Evolutionary conservation across 2,329 filamentous ascomycete species (phyloP).

Genomic region (Paracorniculantispora psalliotae): DNA sequence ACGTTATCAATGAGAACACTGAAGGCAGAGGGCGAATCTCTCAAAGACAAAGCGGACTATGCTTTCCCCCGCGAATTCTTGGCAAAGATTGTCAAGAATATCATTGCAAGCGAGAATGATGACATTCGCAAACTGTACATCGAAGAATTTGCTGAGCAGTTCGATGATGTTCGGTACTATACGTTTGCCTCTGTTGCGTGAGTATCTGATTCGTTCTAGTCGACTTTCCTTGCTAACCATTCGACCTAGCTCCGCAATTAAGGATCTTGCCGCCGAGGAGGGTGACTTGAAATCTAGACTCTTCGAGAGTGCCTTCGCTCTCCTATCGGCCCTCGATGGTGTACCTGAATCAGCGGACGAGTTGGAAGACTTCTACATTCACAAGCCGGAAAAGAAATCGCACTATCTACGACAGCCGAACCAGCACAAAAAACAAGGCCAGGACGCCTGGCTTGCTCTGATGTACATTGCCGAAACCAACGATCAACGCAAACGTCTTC

Average conservation of each 20-base stretch:
- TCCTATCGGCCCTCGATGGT: constrained; percentile 63
- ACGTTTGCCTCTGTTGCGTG: constrained; percentile 72
- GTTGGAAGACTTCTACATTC: constrained; percentile 63
- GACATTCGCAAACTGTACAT: constrained; percentile 67
- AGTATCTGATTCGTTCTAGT: constrained; percentile 32
- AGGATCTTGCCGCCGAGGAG: constrained; percentile 18
- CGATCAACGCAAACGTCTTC: constrained; percentile 71
- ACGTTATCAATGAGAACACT: constrained; percentile 78
- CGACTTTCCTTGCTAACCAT: background rate
- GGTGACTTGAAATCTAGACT: constrained; percentile 24
- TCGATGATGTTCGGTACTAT: constrained; percentile 80
- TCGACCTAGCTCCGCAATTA: constrained; percentile 22
- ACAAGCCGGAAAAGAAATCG: constrained; percentile 60
- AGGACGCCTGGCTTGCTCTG: constrained; percentile 80
- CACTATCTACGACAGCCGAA: constrained; percentile 60
- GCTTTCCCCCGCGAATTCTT: constrained; percentile 67
- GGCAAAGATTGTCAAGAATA: constrained; percentile 53
- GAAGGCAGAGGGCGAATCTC: constrained; percentile 68
- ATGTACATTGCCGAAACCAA: constrained; percentile 63
- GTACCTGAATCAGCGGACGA: constrained; percentile 64
- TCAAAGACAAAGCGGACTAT: constrained; percentile 57
- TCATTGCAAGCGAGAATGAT: constrained; percentile 56
- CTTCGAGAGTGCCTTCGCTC: constrained; percentile 54
- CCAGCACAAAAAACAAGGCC: constrained; percentile 72
- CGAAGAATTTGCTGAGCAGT: constrained; percentile 71